These are phyloP conservation scores for Cutaneotrichosporon curvatum DNA, from an alignment of 1,284 basidiomycete species.

Conservation along the genomic window DNA sequence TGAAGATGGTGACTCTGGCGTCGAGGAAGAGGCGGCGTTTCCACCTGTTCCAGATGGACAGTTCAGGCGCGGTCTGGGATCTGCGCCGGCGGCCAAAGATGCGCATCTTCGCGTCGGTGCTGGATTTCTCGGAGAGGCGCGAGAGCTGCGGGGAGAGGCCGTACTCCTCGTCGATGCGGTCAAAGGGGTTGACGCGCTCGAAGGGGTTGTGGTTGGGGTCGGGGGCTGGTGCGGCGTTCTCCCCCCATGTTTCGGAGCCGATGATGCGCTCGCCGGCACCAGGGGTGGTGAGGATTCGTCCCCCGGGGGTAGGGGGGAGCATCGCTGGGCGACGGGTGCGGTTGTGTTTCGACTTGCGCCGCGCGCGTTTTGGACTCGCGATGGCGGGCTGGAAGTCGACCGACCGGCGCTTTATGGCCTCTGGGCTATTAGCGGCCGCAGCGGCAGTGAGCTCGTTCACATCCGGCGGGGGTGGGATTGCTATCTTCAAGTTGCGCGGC, in stretches of 20 bases:
- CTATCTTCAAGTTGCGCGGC: no score
- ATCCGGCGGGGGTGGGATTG: no score
- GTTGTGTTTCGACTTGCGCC: no score
- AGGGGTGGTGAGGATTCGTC: not conserved
- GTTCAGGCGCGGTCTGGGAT: not conserved
- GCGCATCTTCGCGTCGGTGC: not conserved
- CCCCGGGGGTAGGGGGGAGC: slow-evolving; percentile 15
- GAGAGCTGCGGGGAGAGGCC: slow-evolving; percentile 3
- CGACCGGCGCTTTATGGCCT: not conserved
- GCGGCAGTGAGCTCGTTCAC: no score
- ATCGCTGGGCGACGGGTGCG: slow-evolving; percentile 10
- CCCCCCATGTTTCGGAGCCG: slow-evolving; percentile 5
- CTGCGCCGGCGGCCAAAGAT: not conserved
- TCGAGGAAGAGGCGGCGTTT: slow-evolving; percentile 45
- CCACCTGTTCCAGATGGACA: slow-evolving; percentile 24
- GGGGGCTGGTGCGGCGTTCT: slow-evolving; percentile 1
- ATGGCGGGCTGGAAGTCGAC: not conserved
- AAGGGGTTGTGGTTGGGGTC: slow-evolving; percentile 11
- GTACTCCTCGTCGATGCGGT: slow-evolving; percentile 18
- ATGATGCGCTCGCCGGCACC: not conserved
- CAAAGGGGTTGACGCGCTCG: slow-evolving; percentile 17
- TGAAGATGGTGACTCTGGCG: slow-evolving; percentile 50
- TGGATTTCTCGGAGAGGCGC: slow-evolving; percentile 4
- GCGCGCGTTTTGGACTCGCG: slow-evolving; percentile 1
- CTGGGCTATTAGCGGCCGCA: not conserved